Evolutionary conservation across 164 flowering plant genomes (phyloP), one percentile per base, ranked within the genome.

Genomic region (Sedum album): DNA sequence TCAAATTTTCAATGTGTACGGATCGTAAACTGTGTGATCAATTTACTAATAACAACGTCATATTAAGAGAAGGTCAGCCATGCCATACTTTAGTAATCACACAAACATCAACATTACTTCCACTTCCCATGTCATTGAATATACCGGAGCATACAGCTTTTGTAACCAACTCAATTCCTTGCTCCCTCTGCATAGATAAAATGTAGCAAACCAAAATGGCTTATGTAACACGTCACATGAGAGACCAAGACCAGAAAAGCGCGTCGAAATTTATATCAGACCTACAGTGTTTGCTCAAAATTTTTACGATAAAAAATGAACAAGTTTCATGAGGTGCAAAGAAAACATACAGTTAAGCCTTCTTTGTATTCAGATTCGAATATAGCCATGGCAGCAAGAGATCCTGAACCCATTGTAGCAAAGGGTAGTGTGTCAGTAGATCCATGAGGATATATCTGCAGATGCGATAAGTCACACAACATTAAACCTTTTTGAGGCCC

Each of bases 361-460:
- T 94, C 98, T 48, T 65, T 81, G 73, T 89, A 94, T 71, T 84
- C 84, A 33, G 96, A 86, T 69, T 91, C 98, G 74, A 94, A 94
- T 18, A 94, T 71, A 21, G 96, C 78, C 98, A 94, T 94, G 26
- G 97, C 99, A 74, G 99, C 99, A 57, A 93, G 90, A 53, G 98
- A 93, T 72, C 98, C 96, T 39, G 96, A 93, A 48, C 97, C 98
- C 97, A 90, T 94, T 39, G 99, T 94, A 5, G 99, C 99, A 82
- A 79, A 94, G 61, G 99, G 99, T 38, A 94, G 80, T 1, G 96
- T 87, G 79, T 94, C 97, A 60, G 96, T 90, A 46, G 99, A 94
- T 66, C 99, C 99, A 79, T 94, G 99, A 39, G 99, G 99, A 71
- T 94, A 94, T 66, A 94, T 94, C 97, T 94, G 79, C 74, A 69